Evolutionary conservation across 164 flowering plant species (phyloP).

Genomic region (Nelumbo lutea): DNA sequence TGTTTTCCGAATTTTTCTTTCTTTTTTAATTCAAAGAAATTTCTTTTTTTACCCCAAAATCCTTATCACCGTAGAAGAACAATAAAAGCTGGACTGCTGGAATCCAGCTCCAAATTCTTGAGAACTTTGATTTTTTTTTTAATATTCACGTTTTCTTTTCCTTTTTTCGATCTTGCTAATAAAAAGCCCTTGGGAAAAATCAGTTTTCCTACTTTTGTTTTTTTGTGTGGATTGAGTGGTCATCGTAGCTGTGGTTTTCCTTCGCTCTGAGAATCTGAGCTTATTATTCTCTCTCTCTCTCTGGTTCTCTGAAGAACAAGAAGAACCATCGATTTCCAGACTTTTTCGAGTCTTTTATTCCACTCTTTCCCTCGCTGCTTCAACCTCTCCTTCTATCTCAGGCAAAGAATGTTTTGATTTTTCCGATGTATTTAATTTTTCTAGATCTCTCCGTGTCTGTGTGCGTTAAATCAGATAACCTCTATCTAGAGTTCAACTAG

Average conservation of each 20-base stretch:
- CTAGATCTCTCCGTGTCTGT: background rate
- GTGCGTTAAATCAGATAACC: background rate
- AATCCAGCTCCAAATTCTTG: too few species aligned
- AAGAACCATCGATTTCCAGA: background rate
- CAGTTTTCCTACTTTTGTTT: background rate
- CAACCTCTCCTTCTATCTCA: background rate
- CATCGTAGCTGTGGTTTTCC: conserved; percentile 18
- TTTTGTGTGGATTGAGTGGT: conserved; percentile 26
- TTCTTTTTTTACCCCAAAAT: too few species aligned
- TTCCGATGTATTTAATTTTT: background rate
- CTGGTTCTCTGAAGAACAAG: background rate
- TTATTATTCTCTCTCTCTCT: background rate
- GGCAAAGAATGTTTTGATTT: background rate
- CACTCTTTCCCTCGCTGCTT: background rate
- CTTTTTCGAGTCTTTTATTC: background rate
- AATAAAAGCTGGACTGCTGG: too few species aligned
- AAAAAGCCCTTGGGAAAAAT: background rate
- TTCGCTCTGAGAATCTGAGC: conserved; percentile 25
- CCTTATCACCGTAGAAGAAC: too few species aligned
- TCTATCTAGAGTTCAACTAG: background rate
- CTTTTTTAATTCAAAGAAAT: too few species aligned
- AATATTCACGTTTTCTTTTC: too few species aligned
- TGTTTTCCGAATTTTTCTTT: too few species aligned
- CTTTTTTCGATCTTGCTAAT: background rate
- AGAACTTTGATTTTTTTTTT: too few species aligned